Percentiles rank a stretch among this genome's conserved stretches.
Conservation (phyloP, 176 grass and related monocot genomes). For the Themeda triandra region DNA sequence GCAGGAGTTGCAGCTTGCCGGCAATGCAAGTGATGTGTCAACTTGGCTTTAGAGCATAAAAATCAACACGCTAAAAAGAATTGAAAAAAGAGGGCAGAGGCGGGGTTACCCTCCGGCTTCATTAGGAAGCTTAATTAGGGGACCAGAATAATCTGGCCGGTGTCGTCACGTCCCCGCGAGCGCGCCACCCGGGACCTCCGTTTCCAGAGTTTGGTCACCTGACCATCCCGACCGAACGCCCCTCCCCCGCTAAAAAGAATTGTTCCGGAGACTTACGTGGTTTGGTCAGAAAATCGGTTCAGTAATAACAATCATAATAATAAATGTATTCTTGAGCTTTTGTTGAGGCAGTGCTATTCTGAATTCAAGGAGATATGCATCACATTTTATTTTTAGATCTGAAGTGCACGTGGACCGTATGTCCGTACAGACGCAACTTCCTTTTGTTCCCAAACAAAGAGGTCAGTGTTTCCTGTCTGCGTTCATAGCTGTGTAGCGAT, state of each 20-base stretch:
- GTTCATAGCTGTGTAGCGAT: not conserved
- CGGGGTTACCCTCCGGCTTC: too few species aligned
- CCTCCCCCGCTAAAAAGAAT: too few species aligned
- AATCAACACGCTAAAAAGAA: not conserved
- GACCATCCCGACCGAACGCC: too few species aligned
- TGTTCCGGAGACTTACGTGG: not conserved
- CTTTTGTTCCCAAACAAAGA: not conserved
- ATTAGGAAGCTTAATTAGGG: too few species aligned
- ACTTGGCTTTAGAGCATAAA: not conserved
- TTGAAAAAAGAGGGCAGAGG: too few species aligned
- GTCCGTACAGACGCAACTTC: not conserved
- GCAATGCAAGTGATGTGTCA: not conserved
- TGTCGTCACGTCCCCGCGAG: too few species aligned
- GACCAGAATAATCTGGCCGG: too few species aligned
- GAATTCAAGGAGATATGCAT: not conserved
- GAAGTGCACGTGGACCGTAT: not conserved
- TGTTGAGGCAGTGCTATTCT: not conserved
- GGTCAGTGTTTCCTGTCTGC: not conserved
- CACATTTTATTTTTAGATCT: not conserved
- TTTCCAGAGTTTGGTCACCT: too few species aligned
- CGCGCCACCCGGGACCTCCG: too few species aligned
- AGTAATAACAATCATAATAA: too few species aligned
- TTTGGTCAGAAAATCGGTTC: not conserved
- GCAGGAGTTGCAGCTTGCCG: not conserved
- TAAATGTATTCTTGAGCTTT: not conserved